Conservation (phyloP, 73 alveolate genomes). For the Paramecium tetraurelia region DNA sequence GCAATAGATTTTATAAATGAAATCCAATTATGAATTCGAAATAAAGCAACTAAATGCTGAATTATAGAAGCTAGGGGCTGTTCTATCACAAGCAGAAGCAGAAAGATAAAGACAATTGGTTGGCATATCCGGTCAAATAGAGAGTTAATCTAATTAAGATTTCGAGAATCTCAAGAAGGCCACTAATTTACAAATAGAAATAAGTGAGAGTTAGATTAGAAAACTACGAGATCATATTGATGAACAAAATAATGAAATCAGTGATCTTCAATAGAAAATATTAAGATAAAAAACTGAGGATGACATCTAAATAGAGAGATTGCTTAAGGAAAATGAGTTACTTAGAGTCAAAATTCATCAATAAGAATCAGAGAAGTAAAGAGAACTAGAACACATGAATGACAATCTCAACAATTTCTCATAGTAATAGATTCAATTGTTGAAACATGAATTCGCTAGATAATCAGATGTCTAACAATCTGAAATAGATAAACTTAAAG, state of each 20-base stretch:
- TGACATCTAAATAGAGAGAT: slow-evolving; percentile 20
- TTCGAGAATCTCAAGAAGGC: slow-evolving; percentile 40
- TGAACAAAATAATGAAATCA: slow-evolving; percentile 22
- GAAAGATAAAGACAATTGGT: slow-evolving; percentile 9
- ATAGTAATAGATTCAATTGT: background rate
- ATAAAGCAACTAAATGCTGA: slow-evolving; percentile 8
- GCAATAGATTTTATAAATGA: slow-evolving; percentile 13
- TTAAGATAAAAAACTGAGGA: slow-evolving; percentile 29
- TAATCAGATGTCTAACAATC: slow-evolving; percentile 9
- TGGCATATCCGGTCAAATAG: slow-evolving; percentile 7
- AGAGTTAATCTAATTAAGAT: slow-evolving; percentile 17
- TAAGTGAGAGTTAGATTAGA: slow-evolving; percentile 28
- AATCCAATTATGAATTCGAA: slow-evolving; percentile 38
- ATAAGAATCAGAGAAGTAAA: slow-evolving; percentile 32
- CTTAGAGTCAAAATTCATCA: background rate
- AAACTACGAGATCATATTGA: slow-evolving; percentile 46
- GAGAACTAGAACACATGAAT: slow-evolving; percentile 31
- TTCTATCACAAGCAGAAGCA: background rate
- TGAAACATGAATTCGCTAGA: slow-evolving; percentile 31
- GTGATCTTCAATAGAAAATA: slow-evolving; percentile 7
- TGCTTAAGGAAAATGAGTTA: slow-evolving; percentile 27
- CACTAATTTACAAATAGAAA: slow-evolving; percentile 21
- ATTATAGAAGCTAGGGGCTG: background rate
- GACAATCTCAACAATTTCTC: background rate
- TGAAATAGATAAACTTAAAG: slow-evolving; percentile 42